Percentiles rank a stretch among this genome's conserved stretches.
phyloP scores from a whole-genome alignment of 2,329 filamentous ascomycete genomes.

The Didymella segeticola region DNA sequence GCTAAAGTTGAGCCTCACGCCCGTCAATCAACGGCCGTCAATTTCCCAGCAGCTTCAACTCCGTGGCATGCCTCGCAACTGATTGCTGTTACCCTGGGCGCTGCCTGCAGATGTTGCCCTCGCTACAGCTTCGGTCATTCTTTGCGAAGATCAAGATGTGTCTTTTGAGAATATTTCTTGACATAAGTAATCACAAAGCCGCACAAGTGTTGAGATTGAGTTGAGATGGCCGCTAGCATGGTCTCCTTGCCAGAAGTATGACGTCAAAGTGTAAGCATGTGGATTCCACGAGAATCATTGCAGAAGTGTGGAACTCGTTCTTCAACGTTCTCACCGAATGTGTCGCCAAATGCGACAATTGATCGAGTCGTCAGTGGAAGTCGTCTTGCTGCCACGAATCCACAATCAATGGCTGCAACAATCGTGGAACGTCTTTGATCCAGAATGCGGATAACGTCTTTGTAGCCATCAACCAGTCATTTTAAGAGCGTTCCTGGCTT shows the following conservation, averaged over 20 bases:
- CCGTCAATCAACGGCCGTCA: slow-evolving; percentile 13
- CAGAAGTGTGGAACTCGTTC: too few species aligned
- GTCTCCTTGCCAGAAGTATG: too few species aligned
- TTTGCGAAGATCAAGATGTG: background rate
- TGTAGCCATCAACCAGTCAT: background rate
- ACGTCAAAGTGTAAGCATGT: too few species aligned
- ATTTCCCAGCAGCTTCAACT: slow-evolving; percentile 3
- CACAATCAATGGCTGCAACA: background rate
- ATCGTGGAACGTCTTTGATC: background rate
- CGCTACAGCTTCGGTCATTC: background rate
- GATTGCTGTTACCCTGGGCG: background rate
- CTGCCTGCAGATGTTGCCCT: background rate
- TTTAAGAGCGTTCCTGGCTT: background rate
- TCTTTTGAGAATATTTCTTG: too few species aligned
- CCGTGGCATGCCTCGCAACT: background rate
- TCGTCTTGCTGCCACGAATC: too few species aligned
- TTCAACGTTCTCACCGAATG: too few species aligned
- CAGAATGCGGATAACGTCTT: background rate
- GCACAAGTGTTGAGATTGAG: too few species aligned
- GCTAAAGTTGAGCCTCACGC: slow-evolving; percentile 16
- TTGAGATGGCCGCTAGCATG: too few species aligned
- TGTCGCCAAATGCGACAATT: too few species aligned
- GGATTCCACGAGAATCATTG: too few species aligned
- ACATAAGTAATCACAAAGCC: too few species aligned
- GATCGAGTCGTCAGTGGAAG: too few species aligned